Evolutionary conservation across 2,329 filamentous ascomycete genomes (phyloP).

Genomic region (Penicillium sp.): DNA sequence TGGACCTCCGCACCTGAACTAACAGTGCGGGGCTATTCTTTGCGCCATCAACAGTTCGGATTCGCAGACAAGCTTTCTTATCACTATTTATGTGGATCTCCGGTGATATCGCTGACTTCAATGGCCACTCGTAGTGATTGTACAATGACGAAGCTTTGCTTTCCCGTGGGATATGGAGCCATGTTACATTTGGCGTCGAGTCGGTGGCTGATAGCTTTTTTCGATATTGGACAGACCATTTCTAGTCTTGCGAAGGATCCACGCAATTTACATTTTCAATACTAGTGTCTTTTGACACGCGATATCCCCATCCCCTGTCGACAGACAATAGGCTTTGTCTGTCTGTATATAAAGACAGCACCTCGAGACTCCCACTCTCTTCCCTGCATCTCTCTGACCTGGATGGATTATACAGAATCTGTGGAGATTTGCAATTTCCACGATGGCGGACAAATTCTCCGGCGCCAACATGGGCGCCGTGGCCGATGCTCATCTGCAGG

Average conservation of each 20-base stretch:
- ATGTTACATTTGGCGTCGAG: background rate
- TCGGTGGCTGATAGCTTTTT: background rate
- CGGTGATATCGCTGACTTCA: too few relatives aligned
- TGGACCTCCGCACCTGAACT: background rate
- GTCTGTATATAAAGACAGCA: background rate
- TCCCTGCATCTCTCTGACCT: background rate
- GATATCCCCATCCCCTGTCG: too few relatives aligned
- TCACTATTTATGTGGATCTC: background rate
- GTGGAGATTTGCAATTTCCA: background rate
- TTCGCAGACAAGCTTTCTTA: background rate
- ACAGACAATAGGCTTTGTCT: too few relatives aligned
- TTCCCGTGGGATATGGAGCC: background rate
- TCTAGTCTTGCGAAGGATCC: background rate
- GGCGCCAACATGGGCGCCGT: conserved; percentile 5
- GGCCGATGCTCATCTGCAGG: conserved; percentile 12
- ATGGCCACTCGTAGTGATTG: background rate
- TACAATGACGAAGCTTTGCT: background rate
- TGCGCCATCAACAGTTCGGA: background rate
- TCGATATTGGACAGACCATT: background rate
- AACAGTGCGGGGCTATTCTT: background rate
- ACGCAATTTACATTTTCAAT: background rate
- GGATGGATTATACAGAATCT: background rate
- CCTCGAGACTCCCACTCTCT: background rate
- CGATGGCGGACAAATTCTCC: conserved; percentile 11
- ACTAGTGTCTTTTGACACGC: background rate